phyloP scores from a whole-genome alignment of 2,329 filamentous ascomycete genomes.

The Acrodontium crateriforme region DNA sequence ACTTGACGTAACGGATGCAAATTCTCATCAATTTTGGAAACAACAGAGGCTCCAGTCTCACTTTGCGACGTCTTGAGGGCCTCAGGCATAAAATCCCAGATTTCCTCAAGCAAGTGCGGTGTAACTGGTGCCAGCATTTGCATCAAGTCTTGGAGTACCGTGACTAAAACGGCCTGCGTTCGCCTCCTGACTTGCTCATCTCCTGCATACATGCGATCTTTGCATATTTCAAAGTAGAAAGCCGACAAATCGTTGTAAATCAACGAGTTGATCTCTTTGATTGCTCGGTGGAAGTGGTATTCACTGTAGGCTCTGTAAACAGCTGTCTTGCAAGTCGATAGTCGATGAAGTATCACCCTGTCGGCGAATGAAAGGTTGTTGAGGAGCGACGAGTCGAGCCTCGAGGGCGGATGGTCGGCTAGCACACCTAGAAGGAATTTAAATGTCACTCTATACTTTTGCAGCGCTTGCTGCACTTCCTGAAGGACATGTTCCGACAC shows the following conservation, averaged over 20 bases:
- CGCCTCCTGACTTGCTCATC: constrained; percentile 47
- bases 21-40: too few relatives aligned
- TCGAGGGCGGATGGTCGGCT: constrained; percentile 24
- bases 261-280: constrained; percentile 65
- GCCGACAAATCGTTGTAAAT: constrained; percentile 71
- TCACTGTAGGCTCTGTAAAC: constrained; percentile 53
- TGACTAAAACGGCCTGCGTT: constrained; percentile 42
- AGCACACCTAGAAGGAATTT: constrained; percentile 75
- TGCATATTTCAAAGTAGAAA: constrained; percentile 86
- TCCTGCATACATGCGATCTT: constrained; percentile 83
- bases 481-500: constrained; percentile 67
- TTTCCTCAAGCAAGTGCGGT: constrained; percentile 75
- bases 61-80: constrained; percentile 9
- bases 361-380: constrained; percentile 32
- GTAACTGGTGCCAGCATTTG: constrained; percentile 70
- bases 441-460: constrained; percentile 80
- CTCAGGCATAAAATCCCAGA: constrained; percentile 61
- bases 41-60: background rate
- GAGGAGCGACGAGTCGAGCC: constrained; percentile 5
- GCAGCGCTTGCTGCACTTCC: constrained; percentile 58
- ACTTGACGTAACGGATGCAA: constrained; percentile 15
- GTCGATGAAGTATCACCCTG: constrained; percentile 62
- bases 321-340: constrained; percentile 49
- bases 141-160: constrained; percentile 58
- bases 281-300: constrained; percentile 71